Evolutionary conservation across 2,329 filamentous ascomycete genomes (phyloP).

Genomic region (Diaporthe aspalathi): DNA sequence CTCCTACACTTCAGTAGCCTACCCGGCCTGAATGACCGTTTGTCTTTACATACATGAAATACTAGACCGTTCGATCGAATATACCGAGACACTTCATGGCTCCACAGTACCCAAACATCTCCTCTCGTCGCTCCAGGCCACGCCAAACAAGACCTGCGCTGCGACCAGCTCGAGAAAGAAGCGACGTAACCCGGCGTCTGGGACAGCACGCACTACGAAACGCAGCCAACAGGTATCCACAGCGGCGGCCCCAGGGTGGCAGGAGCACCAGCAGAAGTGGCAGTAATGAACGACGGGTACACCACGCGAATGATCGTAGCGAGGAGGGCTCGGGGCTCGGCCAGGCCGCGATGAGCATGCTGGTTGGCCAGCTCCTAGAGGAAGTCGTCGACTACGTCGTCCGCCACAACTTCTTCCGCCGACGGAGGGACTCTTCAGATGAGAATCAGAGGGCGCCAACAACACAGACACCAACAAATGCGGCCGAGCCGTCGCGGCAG

Average conservation of each 20-base stretch:
- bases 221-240: constrained; percentile 4
- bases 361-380: constrained; percentile 18
- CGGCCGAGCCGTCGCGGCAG: constrained; percentile 1
- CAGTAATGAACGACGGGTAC: background rate
- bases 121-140: constrained; percentile 19
- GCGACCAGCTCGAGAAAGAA: constrained; percentile 18
- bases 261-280: background rate
- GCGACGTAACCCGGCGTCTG: constrained; percentile 18
- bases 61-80: background rate
- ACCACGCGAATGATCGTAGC: background rate
- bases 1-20: too few relatives aligned
- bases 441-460: background rate
- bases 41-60: background rate
- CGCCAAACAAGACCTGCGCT: constrained; percentile 1
- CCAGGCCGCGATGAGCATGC: constrained; percentile 11
- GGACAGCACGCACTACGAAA: constrained; percentile 17
- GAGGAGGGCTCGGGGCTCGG: background rate
- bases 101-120: background rate
- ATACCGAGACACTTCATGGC: background rate
- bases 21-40: background rate
- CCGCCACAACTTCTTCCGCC: constrained; percentile 30
- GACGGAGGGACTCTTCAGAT: background rate
- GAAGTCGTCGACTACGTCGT: constrained; percentile 24
- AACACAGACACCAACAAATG: background rate
- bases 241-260: background rate